Evolutionary conservation across 176 grass and related monocot species (phyloP).

Genomic region (Tillandsia fasciculata): DNA sequence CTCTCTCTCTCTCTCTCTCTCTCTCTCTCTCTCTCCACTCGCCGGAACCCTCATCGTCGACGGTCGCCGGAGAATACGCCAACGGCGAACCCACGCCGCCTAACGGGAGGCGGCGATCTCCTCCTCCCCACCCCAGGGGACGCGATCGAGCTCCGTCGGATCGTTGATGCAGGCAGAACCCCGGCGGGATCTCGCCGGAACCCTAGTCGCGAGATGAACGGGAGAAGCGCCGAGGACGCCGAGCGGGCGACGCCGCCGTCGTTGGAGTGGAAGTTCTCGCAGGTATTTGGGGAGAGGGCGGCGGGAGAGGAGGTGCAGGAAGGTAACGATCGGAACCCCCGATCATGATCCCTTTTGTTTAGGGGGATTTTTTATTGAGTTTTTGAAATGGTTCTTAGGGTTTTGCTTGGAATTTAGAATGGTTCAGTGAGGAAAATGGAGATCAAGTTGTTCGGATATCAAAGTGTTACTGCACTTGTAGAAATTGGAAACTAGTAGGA

Average conservation of each 20-base stretch:
- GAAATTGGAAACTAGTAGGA: neutral
- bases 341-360: conserved; percentile 49
- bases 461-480: neutral
- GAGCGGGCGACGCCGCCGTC: conserved; percentile 21
- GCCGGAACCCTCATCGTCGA: neutral
- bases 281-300: conserved; percentile 83
- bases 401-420: neutral
- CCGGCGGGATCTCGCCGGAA: neutral
- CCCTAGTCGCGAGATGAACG: conserved; percentile 35
- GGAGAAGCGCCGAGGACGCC: conserved; percentile 22
- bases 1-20: neutral
- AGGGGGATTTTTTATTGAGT: neutral
- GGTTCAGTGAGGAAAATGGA: neutral
- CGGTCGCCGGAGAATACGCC: neutral
- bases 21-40: neutral
- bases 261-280: conserved; percentile 78
- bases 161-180: neutral
- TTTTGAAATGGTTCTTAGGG: conserved; percentile 4
- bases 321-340: conserved; percentile 30
- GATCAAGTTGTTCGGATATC: neutral
- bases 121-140: neutral
- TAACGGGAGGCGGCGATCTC: no score
- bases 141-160: neutral
- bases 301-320: conserved; percentile 87
- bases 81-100: neutral